These are phyloP conservation scores for Gynandropsis gynandra DNA, from an alignment of 345 rosid genomes.

Conservation along the genomic window DNA sequence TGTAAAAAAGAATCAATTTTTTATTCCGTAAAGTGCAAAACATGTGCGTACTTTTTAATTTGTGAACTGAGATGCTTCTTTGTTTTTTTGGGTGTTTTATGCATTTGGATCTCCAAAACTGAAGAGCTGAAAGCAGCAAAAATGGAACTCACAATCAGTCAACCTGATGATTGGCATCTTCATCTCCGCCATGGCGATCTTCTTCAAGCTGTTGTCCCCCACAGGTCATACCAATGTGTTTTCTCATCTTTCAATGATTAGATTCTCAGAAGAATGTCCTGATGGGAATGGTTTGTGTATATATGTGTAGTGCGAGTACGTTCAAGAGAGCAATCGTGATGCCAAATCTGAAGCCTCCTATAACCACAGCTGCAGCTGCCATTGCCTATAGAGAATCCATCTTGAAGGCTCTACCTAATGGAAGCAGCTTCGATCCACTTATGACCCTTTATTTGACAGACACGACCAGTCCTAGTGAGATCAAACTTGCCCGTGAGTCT, in stretches of 20 bases:
- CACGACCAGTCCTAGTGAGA: constrained; percentile 70
- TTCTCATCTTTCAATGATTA: neutral
- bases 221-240: constrained; percentile 41
- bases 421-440: constrained; percentile 64
- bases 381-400: constrained; percentile 55
- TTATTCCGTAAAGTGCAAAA: no score
- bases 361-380: constrained; percentile 71
- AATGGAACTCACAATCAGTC: constrained; percentile 66
- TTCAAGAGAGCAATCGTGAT: constrained; percentile 85
- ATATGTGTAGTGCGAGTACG: constrained; percentile 44
- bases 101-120: constrained; percentile 26
- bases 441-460: constrained; percentile 96
- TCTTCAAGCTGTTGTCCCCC: constrained; percentile 62
- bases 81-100: no score
- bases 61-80: no score
- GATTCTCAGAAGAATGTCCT: neutral
- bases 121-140: constrained; percentile 21
- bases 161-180: constrained; percentile 89
- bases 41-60: no score
- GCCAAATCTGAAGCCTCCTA: constrained; percentile 93
- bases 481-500: constrained; percentile 79
- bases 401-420: constrained; percentile 49
- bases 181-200: constrained; percentile 74
- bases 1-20: no score
- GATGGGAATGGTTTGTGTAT: constrained; percentile 15